Evolutionary conservation across 2,329 filamentous ascomycete genomes (phyloP).

Genomic region (Aspergillus luchuensis): DNA sequence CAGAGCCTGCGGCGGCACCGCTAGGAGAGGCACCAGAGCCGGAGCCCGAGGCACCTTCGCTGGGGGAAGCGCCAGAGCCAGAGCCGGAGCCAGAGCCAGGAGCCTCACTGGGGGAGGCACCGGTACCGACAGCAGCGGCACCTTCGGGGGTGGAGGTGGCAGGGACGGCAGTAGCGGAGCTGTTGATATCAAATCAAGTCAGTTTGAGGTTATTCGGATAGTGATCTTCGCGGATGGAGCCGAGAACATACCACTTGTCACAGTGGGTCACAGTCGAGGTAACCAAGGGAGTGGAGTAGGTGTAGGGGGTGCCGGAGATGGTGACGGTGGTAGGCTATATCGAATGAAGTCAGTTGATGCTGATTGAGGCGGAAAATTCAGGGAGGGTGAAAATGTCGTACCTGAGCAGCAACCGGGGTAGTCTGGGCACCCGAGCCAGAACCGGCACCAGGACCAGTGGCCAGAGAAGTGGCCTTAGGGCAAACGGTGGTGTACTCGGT

Average conservation of each 20-base stretch:
- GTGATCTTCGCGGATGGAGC: neutral
- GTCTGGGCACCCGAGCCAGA: constrained; percentile 49
- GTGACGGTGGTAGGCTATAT: constrained; percentile 66
- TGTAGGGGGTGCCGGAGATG: constrained; percentile 73
- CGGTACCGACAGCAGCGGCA: constrained; percentile 17
- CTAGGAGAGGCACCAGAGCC: neutral
- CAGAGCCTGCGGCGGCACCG: neutral
- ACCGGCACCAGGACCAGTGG: constrained; percentile 51
- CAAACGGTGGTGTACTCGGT: constrained; percentile 71
- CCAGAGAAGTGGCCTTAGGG: constrained; percentile 66
- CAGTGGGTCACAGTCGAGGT: constrained; percentile 56
- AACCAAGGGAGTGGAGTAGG: constrained; percentile 55
- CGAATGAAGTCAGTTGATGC: neutral
- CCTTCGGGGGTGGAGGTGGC: constrained; percentile 25
- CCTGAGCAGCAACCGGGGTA: constrained; percentile 66
- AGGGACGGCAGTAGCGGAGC: constrained; percentile 26
- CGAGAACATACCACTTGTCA: constrained; percentile 41
- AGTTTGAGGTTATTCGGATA: neutral
- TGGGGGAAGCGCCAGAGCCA: constrained; percentile 1
- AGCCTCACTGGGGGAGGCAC: constrained; percentile 11
- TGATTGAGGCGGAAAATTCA: neutral
- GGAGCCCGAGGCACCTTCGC: neutral
- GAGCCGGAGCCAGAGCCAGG: neutral
- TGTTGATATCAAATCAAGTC: constrained; percentile 17
- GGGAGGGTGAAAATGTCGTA: constrained; percentile 37